These are phyloP conservation scores for Chytriomyces sp. DNA, from an alignment of 192 early-diverging fungal species.

Conservation along the genomic window DNA sequence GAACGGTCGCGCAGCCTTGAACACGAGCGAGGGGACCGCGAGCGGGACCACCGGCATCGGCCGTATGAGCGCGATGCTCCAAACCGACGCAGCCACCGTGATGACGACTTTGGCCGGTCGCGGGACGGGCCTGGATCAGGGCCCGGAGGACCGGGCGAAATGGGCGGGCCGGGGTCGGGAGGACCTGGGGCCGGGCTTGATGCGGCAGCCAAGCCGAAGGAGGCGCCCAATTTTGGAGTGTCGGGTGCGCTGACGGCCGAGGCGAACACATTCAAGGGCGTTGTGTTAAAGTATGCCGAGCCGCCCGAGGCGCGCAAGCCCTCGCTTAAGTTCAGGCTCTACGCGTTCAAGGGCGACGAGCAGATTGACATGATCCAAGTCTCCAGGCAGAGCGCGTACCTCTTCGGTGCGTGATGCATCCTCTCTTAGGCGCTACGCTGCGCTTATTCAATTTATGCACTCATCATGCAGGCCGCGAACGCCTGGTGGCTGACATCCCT, in stretches of 20 bases:
- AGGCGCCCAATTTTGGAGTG: conserved; percentile 79
- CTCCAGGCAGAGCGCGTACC: conserved; percentile 7
- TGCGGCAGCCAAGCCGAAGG: conserved; percentile 41
- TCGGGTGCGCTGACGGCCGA: conserved; percentile 90
- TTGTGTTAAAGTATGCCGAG: conserved; percentile 54
- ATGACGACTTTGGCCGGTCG: too few relatives aligned
- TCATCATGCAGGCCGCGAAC: background rate
- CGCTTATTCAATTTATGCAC: conserved; percentile 71
- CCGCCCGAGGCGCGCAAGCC: conserved; percentile 88
- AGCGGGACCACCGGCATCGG: background rate
- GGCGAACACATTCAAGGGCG: conserved; percentile 73
- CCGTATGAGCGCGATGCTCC: background rate
- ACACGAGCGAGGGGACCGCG: too few relatives aligned
- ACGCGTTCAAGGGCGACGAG: conserved; percentile 92
- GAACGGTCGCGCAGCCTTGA: too few relatives aligned
- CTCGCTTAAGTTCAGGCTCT: conserved; percentile 74
- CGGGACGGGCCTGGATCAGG: background rate
- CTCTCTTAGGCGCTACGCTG: conserved; percentile 68
- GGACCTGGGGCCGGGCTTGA: background rate
- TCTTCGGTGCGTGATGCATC: background rate
- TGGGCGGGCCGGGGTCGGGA: background rate
- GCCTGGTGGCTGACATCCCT: conserved; percentile 64
- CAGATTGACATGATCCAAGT: conserved; percentile 65
- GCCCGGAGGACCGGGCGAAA: background rate
- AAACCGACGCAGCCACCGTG: background rate